Percentiles rank a stretch among this genome's conserved stretches.
phyloP scores from a whole-genome alignment of 306 rosid genomes.

The Quercus cerris region DNA sequence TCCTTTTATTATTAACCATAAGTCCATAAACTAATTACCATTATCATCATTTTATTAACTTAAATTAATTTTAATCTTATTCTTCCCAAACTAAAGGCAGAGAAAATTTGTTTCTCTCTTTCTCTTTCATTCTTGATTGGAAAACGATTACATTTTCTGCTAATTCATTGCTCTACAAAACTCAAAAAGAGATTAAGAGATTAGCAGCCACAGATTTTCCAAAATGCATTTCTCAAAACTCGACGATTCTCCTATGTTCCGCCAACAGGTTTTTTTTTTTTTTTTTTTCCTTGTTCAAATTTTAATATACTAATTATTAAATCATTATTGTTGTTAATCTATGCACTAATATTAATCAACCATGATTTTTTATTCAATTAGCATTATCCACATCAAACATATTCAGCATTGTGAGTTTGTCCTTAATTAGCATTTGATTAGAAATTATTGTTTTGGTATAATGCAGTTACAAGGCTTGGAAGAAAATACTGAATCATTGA shows the following conservation, averaged over 20 bases:
- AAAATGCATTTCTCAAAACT: conserved; percentile 51
- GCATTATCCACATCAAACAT: too few relatives aligned
- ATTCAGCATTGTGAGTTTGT: too few relatives aligned
- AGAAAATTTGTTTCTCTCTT: too few relatives aligned
- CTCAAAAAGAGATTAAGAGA: neutral
- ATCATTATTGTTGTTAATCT: too few relatives aligned
- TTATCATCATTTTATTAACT: too few relatives aligned
- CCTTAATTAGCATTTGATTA: too few relatives aligned
- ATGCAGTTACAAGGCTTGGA: conserved; percentile 91
- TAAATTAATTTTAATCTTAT: too few relatives aligned
- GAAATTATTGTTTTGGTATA: conserved; percentile 16
- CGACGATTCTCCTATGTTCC: conserved; percentile 59
- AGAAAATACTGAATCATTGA: conserved; percentile 77
- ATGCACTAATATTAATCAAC: too few relatives aligned
- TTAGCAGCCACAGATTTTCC: neutral
- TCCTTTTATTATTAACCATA: neutral
- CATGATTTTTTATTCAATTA: too few relatives aligned
- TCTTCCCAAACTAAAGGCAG: neutral
- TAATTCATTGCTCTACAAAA: conserved; percentile 10
- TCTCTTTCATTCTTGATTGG: neutral
- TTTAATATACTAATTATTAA: too few relatives aligned
- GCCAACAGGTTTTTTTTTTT: conserved; percentile 43
- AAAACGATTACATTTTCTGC: neutral
- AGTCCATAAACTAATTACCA: neutral
- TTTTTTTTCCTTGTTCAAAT: too few relatives aligned